Evolutionary conservation across 164 flowering plant genomes (phyloP), one percentile per base, ranked within the genome.

Genomic region (Vitis cinerea): DNA sequence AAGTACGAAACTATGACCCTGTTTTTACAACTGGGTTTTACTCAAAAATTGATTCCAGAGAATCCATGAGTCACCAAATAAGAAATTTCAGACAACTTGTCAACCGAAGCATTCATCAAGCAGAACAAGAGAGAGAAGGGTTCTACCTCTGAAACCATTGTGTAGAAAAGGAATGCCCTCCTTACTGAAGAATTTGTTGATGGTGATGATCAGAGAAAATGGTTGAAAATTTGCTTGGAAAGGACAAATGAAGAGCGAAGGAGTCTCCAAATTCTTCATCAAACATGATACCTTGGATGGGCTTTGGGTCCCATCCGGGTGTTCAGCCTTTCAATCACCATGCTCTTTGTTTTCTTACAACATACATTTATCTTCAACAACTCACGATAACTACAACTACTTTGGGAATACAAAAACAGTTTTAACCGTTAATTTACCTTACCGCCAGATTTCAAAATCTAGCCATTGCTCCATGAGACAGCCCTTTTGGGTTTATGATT

Each of bases 271-370:
- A 27, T 59, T 59, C 61, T 10, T 59, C 37, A 31, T 59, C 29
- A 59, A 59, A 27, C 61, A 27, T 27, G 61, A 17, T 37, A 37
- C 44, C 4, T 37, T 37, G 44, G 44, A 65, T 58, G 27, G 64
- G 60, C 47, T 29, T 37, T 51, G 66, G 75, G 75, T 12, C 70
- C 75, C 66, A 60, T 51, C 9, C 30, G 51, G 69, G 63, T 14
- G 74, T 65, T 59, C 69, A 71, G 64, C n/a, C 12, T 23, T 47
- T 44, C 27, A 59, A 59, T 59, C 61, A 59, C 37, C 61, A 9
- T 23, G 61, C 44, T 37, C 44, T 16, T 11, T 10, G 61, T 10
- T 59, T 59, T 59, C 61, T 59, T 59, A 10, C 29, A 0, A 23
- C 12, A 10, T 13, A 59, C 61, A 59, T 23, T 8, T 59, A 23